Conservation (phyloP, 176 grass and related monocot species). For the Oryza officinalis region DNA sequence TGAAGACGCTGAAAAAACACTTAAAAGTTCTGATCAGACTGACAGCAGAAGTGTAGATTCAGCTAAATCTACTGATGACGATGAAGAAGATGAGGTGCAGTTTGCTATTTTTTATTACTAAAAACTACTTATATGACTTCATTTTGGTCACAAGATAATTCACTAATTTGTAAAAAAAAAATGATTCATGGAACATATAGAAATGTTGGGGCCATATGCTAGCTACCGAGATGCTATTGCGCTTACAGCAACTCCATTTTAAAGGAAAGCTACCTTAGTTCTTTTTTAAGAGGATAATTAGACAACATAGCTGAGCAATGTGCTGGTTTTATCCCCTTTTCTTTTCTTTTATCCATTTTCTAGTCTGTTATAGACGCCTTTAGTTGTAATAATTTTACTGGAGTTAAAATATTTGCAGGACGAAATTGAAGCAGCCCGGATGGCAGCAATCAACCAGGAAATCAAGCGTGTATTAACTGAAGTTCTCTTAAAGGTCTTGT, state of each 20-base stretch:
- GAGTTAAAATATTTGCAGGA: conserved; percentile 57
- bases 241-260: background rate
- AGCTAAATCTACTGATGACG: conserved; percentile 64
- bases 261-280: background rate
- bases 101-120: conserved; percentile 30
- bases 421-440: conserved; percentile 62
- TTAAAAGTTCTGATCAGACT: conserved; percentile 53
- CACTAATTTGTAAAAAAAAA: background rate
- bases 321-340: background rate
- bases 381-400: conserved; percentile 26
- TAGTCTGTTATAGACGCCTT: background rate
- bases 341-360: background rate
- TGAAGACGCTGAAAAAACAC: conserved; percentile 53
- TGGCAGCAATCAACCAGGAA: conserved; percentile 78
- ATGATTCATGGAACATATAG: background rate
- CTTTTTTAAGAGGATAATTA: conserved; percentile 8
- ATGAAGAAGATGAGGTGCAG: conserved; percentile 79
- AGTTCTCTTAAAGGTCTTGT: conserved; percentile 85
- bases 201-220: background rate
- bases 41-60: conserved; percentile 73
- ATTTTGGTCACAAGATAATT: background rate
- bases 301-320: background rate
- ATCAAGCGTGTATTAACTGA: conserved; percentile 96
- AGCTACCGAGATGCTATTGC: conserved; percentile 17
- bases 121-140: background rate